Evolutionary conservation across 2,329 filamentous ascomycete genomes (phyloP), one percentile per base, ranked within the genome.

Genomic region (Cladophialophora psammophila): DNA sequence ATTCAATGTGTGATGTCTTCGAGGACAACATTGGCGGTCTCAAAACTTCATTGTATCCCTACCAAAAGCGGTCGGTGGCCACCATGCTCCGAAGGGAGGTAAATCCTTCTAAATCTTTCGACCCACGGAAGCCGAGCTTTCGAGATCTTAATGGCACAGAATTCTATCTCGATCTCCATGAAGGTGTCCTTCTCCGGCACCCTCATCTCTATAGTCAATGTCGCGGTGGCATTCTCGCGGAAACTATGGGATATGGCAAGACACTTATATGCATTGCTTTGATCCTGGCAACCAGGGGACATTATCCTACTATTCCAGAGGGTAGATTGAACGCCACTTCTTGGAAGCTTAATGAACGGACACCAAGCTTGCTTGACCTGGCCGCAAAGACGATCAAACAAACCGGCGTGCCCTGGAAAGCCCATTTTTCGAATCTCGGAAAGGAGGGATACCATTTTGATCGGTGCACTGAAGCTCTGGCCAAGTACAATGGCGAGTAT

Each of bases 71-170:
- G 53, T 94, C 93, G 0, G 90, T 91, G 0, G 92, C 91, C 3
- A 76, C 90, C 34, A 97, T 98, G 93, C 80, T 97, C 18, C 90
- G 95, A 75, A 88, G 90, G 61, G 94, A 98, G 78, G 79, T 85
- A 5, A 84, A 88, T 26, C 88, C 91, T 0, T 83, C 84, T 5
- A 81, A 86, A 34, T 81, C 87, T 5, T 79, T 93, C 8, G 94
- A 97, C 76, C 92, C 94, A 9, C 86, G 94, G 5, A 80, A 96
- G 2, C 84, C 88, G 59, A 72, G 79, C 4, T 81, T 87, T 1
- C 74, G 75, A 1, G 89, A 91, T 58, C 91, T 91, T 35, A 79
- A 83, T 3, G 90, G 88, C 0, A 75, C 79, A 0, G 72, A 74
- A 0, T 97, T 89, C 81, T 96, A 91, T 75, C 90, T 90, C 71